These are phyloP conservation scores for Verticillium nonalfalfae DNA, from an alignment of 2,329 filamentous ascomycete genomes.

Conservation along the genomic window DNA sequence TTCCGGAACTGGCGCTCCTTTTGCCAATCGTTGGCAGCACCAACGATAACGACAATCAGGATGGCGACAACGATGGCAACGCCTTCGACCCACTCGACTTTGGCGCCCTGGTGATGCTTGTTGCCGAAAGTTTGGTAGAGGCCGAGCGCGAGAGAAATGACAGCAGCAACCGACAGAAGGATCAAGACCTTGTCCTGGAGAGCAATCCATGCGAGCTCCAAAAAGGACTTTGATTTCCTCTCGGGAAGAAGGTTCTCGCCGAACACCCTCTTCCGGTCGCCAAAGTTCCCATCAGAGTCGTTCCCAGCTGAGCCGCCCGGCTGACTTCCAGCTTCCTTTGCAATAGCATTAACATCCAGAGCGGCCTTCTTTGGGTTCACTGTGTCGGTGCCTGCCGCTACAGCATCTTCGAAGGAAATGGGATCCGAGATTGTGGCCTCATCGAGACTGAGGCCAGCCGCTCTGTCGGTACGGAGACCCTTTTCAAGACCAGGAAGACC, in stretches of 20 bases:
- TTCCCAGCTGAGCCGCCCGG: conserved; percentile 1
- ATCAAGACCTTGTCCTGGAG: conserved; percentile 79
- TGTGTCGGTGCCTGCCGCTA: conserved; percentile 25
- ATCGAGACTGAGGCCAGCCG: conserved; percentile 42
- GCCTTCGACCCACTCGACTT: conserved; percentile 75
- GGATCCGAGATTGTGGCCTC: conserved; percentile 36
- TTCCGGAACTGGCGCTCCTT: conserved; percentile 78
- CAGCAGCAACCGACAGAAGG: conserved; percentile 62
- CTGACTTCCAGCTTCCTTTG: conserved; percentile 1
- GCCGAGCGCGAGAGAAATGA: conserved; percentile 66
- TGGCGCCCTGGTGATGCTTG: conserved; percentile 37
- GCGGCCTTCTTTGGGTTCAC: conserved; percentile 13
- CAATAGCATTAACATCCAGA: conserved; percentile 5
- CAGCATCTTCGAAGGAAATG: conserved; percentile 43
- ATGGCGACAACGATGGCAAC: conserved; percentile 77
- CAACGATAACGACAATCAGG: conserved; percentile 67
- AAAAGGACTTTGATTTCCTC: conserved; percentile 62
- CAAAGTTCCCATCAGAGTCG: conserved; percentile 12
- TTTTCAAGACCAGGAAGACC: conserved; percentile 44
- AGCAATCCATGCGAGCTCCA: conserved; percentile 69
- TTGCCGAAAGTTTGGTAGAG: conserved; percentile 66
- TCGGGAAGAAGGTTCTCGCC: conserved; percentile 59
- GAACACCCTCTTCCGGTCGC: conserved; percentile 52
- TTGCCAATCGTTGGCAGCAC: conserved; percentile 76
- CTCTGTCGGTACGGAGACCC: conserved; percentile 41